A percentile compares a stretch with the other conserved stretches of the same genome.
Evolutionary conservation across 1,284 basidiomycete species (phyloP).

Genomic region (Ganoderma boninense): DNA sequence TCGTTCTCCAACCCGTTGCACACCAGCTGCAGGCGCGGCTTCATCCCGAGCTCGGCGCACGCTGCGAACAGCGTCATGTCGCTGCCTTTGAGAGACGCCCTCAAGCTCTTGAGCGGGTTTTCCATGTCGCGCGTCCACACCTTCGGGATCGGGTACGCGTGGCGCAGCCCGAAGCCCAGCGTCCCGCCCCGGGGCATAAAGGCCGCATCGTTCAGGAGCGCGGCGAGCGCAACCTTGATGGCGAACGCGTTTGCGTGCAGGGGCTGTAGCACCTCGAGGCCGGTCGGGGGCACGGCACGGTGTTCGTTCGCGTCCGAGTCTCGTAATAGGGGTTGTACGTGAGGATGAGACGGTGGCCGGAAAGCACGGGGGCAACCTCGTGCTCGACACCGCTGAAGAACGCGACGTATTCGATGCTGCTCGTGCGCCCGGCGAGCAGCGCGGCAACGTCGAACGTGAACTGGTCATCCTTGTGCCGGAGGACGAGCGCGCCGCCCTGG

Average conservation of each 20-base stretch:
- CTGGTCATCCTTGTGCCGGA: constrained; percentile 40
- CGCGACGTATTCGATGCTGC: constrained; percentile 44
- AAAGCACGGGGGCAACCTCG: constrained; percentile 49
- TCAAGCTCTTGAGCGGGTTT: constrained; percentile 10
- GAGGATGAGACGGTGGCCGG: constrained; percentile 53
- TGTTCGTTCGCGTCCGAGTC: too few species aligned
- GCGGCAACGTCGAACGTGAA: constrained; percentile 44
- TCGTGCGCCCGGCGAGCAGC: constrained; percentile 31
- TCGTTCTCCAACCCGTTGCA: neutral
- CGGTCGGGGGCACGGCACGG: neutral
- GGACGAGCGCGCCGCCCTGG: constrained; percentile 47
- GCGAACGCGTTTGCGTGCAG: neutral
- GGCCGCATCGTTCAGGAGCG: constrained; percentile 35
- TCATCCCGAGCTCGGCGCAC: constrained; percentile 5
- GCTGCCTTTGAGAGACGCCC: constrained; percentile 23
- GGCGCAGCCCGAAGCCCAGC: constrained; percentile 48
- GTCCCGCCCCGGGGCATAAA: constrained; percentile 43
- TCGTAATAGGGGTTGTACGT: constrained; percentile 49
- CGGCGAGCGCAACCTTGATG: neutral
- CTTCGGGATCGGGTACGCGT: constrained; percentile 36
- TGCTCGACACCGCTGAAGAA: constrained; percentile 57
- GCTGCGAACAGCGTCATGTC: constrained; percentile 15
- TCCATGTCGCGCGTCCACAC: neutral
- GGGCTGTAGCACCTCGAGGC: constrained; percentile 11
- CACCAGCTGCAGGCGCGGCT: constrained; percentile 5